phyloP scores from a whole-genome alignment of 2,329 filamentous ascomycete species.

The Talaromyces sp. region DNA sequence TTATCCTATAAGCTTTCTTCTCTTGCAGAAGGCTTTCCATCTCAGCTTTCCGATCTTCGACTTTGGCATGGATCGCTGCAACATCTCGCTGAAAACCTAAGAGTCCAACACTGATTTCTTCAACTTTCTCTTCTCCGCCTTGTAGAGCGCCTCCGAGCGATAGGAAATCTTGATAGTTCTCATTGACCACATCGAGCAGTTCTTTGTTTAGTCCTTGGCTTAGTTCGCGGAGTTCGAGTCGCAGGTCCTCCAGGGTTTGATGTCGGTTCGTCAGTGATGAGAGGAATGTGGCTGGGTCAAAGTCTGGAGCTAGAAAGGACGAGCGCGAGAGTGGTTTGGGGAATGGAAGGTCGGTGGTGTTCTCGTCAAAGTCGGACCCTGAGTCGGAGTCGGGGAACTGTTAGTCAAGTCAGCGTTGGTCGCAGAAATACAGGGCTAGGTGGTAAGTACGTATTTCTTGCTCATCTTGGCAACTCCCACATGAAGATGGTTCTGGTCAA shows the following conservation, averaged over 20 bases:
- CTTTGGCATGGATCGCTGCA: slow-evolving; percentile 66
- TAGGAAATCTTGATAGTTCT: slow-evolving; percentile 90
- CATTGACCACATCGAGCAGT: slow-evolving; percentile 89
- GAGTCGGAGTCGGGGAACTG: slow-evolving; percentile 49
- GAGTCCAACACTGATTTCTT: slow-evolving; percentile 83
- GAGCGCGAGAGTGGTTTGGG: slow-evolving; percentile 77
- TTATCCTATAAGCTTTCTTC: slow-evolving; percentile 61
- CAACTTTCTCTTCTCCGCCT: slow-evolving; percentile 87
- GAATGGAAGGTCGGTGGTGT: slow-evolving; percentile 72
- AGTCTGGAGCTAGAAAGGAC: slow-evolving; percentile 75
- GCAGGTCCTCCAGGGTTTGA: slow-evolving; percentile 92
- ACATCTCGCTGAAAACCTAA: slow-evolving; percentile 82
- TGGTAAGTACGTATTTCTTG: slow-evolving; percentile 29
- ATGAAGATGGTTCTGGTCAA: not conserved
- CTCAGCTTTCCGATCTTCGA: slow-evolving; percentile 63
- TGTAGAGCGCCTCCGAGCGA: slow-evolving; percentile 75
- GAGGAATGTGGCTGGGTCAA: slow-evolving; percentile 80
- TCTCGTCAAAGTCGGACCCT: slow-evolving; percentile 57
- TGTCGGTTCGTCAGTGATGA: slow-evolving; percentile 80
- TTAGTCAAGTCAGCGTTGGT: not conserved
- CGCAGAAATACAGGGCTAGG: not conserved
- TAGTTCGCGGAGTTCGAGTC: slow-evolving; percentile 77
- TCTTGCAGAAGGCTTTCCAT: slow-evolving; percentile 64
- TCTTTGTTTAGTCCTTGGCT: slow-evolving; percentile 78
- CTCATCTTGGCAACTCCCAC: slow-evolving; percentile 19